Evolutionary conservation across 495 filamentous ascomycete species (phyloP), one percentile per base, ranked within the genome.

Genomic region (Xylaria telfairii): DNA sequence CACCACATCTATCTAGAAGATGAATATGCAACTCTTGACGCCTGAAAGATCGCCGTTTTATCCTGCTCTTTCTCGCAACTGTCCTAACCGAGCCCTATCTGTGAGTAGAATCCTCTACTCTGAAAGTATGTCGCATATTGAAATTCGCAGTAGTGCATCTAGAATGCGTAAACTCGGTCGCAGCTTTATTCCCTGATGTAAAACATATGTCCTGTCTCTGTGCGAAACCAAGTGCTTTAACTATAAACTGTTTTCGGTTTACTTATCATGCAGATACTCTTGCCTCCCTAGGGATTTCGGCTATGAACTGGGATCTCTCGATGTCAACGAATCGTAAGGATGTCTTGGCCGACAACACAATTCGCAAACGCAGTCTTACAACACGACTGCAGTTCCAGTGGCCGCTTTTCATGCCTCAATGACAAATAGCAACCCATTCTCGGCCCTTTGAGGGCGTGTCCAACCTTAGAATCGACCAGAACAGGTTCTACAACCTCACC

Each of bases 401-500:
- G 34, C 47, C 34, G 47, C 64, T 66, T 34, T 46, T 42, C 47
- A 49, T 42, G 46, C 30, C n/a, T 46, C 32, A 37, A 41, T 66
- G 64, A 66, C 64, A 54, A 66, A 54, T 66, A 53, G 17, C n/a
- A 5, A 49, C 44, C 26, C 6, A 51, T 47, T 21, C 59, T 46
- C 41, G 26, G 37, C 13, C 9, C 24, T 64, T 44, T 30, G 24
- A 17, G 26, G 15, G 15, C 60, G 60, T 46, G 41, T 46, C 61
- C 34, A 32, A 34, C 24, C n/a, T 41, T 66, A n/a, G 64, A 41
- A 66, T 34, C 34, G 64, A 47, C 64, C 12, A 34, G 46, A 9
- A 41, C 28, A 66, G 8, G 9, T 42, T 66, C 64, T 28, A 42
- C 21, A 41, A n/a, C 21, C 32, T 66, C 46, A 66, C 64, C 64